Evolutionary conservation across 2,329 filamentous ascomycete species (phyloP), one percentile per base, ranked within the genome.

Genomic region (Niveomyces coronatus): DNA sequence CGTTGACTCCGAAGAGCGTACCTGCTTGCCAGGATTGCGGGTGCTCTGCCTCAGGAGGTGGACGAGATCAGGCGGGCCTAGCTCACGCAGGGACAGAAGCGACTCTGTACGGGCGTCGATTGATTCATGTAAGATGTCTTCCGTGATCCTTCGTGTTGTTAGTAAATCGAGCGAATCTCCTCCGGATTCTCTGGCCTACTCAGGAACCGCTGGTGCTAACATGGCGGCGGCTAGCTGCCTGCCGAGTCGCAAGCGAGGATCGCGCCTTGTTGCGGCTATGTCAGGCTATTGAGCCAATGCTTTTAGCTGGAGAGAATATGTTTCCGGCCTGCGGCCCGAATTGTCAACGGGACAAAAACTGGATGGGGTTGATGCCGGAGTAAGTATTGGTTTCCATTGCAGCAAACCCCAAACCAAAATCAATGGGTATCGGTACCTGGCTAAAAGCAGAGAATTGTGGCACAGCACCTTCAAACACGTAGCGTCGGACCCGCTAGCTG

Each of bases 21-120:
- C 71, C 55, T 72, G 74, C 53, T 74, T 78, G 35, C 62, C 66
- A 23, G 68, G 61, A 50, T 71, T 77, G 49, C 74, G 65, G 33
- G 71, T 61, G 36, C 68, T 67, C 53, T 78, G 74, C 60, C 95
- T 96, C 52, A 94, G 76, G 41, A 98, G 74, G 63, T 98, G 91
- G 27, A 96, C 89, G 19, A 98, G 74, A 62, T 98, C 91, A 38
- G 91, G 91, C 18, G 91, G 91, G 29, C 91, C 91, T 41, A 98
- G 76, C 70, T 98, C 91, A 55, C 91, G 83, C 46, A 98, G 71
- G 33, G 79, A 76, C 49, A 82, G 73, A 27, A 98, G 74, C 30
- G 84, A 84, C 56, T 98, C 91, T 50, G 89, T 94, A 59, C 91
- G 82, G 51, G 87, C 80, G 56, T 95, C 88, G 60, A 95, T 82